These are phyloP conservation scores for Casuarina equisetifolia DNA, from an alignment of 306 rosid genomes.

Conservation along the genomic window DNA sequence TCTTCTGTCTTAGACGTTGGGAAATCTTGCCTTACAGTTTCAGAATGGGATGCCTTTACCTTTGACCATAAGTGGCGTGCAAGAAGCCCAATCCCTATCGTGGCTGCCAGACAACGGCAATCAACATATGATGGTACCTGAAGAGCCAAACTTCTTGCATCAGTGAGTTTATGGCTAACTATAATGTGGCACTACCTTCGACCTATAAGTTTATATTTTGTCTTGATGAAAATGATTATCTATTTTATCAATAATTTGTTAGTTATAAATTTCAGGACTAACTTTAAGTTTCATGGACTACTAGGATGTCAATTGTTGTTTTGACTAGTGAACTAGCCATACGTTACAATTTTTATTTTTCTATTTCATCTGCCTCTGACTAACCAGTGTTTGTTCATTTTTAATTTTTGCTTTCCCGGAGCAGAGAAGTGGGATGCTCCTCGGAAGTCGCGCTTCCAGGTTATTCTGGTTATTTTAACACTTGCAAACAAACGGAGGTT, in stretches of 20 bases:
- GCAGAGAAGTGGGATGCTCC: slow-evolving; percentile 59
- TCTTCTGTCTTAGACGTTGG: neutral
- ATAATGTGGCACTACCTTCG: neutral
- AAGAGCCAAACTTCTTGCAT: slow-evolving; percentile 48
- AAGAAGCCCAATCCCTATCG: slow-evolving; percentile 59
- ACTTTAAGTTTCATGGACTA: neutral
- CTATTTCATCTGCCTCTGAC: slow-evolving; percentile 9
- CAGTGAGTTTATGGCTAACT: slow-evolving; percentile 45
- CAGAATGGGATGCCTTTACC: slow-evolving; percentile 59
- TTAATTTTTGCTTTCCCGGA: slow-evolving; percentile 30
- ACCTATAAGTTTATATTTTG: neutral
- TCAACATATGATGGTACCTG: slow-evolving; percentile 46
- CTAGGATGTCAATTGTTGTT: neutral
- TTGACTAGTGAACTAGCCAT: neutral
- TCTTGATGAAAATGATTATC: neutral
- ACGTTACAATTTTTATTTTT: neutral
- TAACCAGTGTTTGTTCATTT: slow-evolving; percentile 5
- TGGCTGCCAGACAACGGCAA: slow-evolving; percentile 60
- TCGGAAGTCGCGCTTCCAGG: slow-evolving; percentile 46
- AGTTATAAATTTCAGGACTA: neutral
- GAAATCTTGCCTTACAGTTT: slow-evolving; percentile 40
- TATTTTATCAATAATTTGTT: neutral
- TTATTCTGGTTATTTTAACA: slow-evolving; percentile 48
- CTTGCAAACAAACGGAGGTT: slow-evolving; percentile 43
- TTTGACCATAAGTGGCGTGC: slow-evolving; percentile 53